phyloP scores from a whole-genome alignment of 2,329 filamentous ascomycete genomes.

The Rosellinia necatrix region DNA sequence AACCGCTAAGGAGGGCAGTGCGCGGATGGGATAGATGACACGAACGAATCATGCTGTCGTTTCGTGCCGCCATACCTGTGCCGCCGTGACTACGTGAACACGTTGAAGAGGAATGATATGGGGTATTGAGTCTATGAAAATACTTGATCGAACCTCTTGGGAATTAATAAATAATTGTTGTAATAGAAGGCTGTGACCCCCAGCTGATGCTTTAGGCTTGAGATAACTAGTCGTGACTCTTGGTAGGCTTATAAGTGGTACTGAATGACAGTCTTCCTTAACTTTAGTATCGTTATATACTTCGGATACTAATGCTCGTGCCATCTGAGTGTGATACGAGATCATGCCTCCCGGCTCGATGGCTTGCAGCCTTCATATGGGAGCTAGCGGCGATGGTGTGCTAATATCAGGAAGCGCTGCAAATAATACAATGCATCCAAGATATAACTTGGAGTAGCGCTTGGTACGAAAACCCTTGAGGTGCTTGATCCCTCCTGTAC shows the following conservation, averaged over 20 bases:
- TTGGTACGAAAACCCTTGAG: not conserved
- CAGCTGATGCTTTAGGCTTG: not conserved
- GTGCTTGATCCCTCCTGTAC: constrained; percentile 47
- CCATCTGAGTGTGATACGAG: not conserved
- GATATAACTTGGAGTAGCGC: not conserved
- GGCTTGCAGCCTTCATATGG: not conserved
- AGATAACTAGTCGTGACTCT: too few species aligned
- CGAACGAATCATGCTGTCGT: not conserved
- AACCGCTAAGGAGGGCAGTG: constrained; percentile 1
- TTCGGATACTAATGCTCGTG: too few species aligned
- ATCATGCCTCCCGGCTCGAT: not conserved
- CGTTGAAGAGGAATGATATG: too few species aligned
- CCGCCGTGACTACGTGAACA: too few species aligned
- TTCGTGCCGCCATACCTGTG: not conserved
- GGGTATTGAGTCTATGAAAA: too few species aligned
- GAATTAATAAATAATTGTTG: too few species aligned
- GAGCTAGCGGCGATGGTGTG: not conserved
- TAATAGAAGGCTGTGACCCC: too few species aligned
- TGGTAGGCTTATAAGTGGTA: too few species aligned
- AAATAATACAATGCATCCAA: not conserved
- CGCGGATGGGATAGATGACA: constrained; percentile 4
- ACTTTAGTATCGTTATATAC: too few species aligned
- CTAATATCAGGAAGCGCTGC: not conserved
- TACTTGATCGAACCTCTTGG: too few species aligned
- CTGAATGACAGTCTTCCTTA: not conserved